Evolutionary conservation across 2,329 filamentous ascomycete species (phyloP).

Genomic region (Juglanconis oblonga): DNA sequence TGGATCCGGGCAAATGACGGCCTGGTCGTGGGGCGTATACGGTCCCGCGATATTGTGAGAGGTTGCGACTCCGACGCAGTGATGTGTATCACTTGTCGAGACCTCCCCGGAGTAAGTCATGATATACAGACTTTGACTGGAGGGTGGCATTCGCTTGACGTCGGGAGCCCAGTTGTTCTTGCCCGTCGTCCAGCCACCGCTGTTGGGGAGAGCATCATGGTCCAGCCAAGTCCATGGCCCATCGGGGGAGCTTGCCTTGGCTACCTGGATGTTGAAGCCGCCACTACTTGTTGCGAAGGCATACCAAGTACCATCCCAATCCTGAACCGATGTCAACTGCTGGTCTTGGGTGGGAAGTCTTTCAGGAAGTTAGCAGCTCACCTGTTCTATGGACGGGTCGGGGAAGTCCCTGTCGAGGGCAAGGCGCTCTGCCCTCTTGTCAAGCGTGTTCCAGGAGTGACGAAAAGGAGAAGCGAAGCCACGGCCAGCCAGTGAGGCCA

Average conservation of each 20-base stretch:
- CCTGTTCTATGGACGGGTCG: constrained; percentile 51
- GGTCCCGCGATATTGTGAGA: constrained; percentile 47
- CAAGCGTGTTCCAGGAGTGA: neutral
- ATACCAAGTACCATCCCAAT: constrained; percentile 49
- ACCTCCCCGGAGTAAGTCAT: constrained; percentile 57
- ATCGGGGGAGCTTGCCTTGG: constrained; percentile 44
- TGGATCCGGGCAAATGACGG: constrained; percentile 50
- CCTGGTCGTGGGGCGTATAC: constrained; percentile 44
- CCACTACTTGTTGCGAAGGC: constrained; percentile 50
- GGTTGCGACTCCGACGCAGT: constrained; percentile 59
- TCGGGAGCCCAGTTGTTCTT: constrained; percentile 61
- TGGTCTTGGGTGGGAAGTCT: neutral
- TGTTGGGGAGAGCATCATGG: constrained; percentile 49
- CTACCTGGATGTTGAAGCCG: constrained; percentile 52
- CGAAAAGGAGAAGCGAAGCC: constrained; percentile 2
- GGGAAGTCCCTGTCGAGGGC: constrained; percentile 42
- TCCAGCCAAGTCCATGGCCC: constrained; percentile 45
- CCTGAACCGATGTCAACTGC: constrained; percentile 1
- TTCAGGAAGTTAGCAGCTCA: neutral
- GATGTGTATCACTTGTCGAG: constrained; percentile 34
- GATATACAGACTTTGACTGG: constrained; percentile 42
- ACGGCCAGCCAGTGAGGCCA: constrained; percentile 7
- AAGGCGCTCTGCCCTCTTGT: constrained; percentile 10
- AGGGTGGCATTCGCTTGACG: constrained; percentile 45
- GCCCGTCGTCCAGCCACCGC: constrained; percentile 52